Conservation (phyloP, 495 filamentous ascomycete genomes). For the Clavariopsis aquatica region DNA sequence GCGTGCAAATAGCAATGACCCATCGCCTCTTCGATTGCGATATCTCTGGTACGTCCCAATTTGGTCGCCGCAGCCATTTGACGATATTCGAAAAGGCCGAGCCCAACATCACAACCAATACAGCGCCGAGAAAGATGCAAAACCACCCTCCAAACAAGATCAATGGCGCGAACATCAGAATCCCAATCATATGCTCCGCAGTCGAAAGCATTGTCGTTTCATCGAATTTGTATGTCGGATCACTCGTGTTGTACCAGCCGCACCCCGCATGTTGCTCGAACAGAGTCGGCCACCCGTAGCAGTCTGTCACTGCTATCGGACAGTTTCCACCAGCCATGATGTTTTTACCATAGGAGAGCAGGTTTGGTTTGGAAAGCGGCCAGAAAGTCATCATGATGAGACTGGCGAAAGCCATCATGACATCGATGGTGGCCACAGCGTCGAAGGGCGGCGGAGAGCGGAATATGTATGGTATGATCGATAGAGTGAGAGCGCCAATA, state of each 20-base stretch:
- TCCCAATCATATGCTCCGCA: slow-evolving; percentile 12
- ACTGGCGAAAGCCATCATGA: slow-evolving; percentile 14
- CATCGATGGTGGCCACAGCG: slow-evolving; percentile 12
- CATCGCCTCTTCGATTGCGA: slow-evolving; percentile 13
- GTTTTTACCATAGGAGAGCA: slow-evolving; percentile 11
- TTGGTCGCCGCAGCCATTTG: slow-evolving; percentile 14
- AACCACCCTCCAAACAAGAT: slow-evolving; percentile 19
- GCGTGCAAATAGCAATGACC: slow-evolving; percentile 14
- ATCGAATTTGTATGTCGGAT: slow-evolving; percentile 15
- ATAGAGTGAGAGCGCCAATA: slow-evolving; percentile 15
- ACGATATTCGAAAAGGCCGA: slow-evolving; percentile 13
- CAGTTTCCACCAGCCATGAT: slow-evolving; percentile 13
- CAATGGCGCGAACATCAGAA: slow-evolving; percentile 12
- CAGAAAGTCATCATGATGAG: slow-evolving; percentile 16
- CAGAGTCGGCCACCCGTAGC: slow-evolving; percentile 11
- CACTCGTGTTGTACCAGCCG: slow-evolving; percentile 14
- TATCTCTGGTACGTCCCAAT: slow-evolving; percentile 16
- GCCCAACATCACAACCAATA: slow-evolving; percentile 11
- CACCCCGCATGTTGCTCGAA: slow-evolving; percentile 10
- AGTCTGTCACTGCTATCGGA: slow-evolving; percentile 12
- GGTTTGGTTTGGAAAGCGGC: slow-evolving; percentile 6
- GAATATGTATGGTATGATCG: slow-evolving; percentile 19
- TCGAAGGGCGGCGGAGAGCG: slow-evolving; percentile 14
- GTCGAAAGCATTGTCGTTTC: slow-evolving; percentile 18
- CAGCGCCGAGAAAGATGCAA: slow-evolving; percentile 14